phyloP scores from a whole-genome alignment of 306 rosid species.

The Trifolium repens region DNA sequence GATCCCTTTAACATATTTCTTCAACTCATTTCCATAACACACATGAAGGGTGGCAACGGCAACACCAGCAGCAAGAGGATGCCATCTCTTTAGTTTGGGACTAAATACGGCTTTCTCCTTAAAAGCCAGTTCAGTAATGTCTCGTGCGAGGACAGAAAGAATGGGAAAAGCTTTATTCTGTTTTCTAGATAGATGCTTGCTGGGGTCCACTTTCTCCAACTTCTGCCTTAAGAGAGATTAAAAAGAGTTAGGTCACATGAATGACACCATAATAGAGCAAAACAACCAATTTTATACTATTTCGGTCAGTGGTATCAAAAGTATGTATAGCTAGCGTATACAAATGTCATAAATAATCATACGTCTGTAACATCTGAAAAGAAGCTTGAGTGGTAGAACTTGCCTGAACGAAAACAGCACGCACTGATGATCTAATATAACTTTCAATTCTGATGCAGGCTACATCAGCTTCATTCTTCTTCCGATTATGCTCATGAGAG shows the following conservation, averaged over 20 bases:
- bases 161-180: conserved; percentile 56
- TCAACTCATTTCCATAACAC: conserved; percentile 82
- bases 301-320: conserved; percentile 33
- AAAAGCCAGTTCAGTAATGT: conserved; percentile 66
- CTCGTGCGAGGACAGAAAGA: conserved; percentile 75
- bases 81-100: conserved; percentile 84
- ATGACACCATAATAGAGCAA: conserved; percentile 18
- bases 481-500: conserved; percentile 56
- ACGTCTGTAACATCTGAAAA: conserved; percentile 18
- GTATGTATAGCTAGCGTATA: background rate
- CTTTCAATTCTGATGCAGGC: conserved; percentile 63
- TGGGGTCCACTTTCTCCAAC: conserved; percentile 62
- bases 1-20: conserved; percentile 62
- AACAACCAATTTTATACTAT: conserved; percentile 10
- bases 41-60: conserved; percentile 88
- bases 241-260: conserved; percentile 48
- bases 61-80: conserved; percentile 85
- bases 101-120: conserved; percentile 80
- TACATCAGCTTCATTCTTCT: conserved; percentile 60
- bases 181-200: conserved; percentile 61
- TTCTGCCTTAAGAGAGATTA: conserved; percentile 62
- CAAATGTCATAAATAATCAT: conserved; percentile 40
- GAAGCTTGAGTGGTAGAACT: conserved; percentile 52
- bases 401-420: conserved; percentile 79
- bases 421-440: conserved; percentile 81